Evolutionary conservation across 2,329 filamentous ascomycete species (phyloP).

Genomic region (Mycocentrospora acerina): DNA sequence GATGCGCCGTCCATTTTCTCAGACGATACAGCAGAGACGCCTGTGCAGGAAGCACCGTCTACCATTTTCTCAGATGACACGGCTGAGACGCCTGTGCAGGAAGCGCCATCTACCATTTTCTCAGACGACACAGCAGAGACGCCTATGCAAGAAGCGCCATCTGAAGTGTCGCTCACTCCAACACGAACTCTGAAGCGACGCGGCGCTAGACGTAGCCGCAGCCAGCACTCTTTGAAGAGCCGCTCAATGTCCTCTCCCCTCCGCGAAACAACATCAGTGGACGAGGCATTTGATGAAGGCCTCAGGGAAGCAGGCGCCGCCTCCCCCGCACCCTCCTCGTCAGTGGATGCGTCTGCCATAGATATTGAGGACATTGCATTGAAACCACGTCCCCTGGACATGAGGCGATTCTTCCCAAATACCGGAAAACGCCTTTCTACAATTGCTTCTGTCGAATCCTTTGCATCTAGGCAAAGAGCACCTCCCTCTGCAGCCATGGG

Average conservation of each 20-base stretch:
- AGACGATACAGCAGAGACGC: constrained; percentile 4
- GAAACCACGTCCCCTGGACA: constrained; percentile 38
- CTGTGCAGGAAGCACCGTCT: constrained; percentile 8
- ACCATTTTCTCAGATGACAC: too few relatives aligned
- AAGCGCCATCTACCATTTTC: constrained; percentile 15
- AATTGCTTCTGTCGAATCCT: constrained; percentile 59
- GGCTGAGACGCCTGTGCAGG: not conserved
- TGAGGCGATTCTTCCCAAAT: constrained; percentile 52
- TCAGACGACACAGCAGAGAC: constrained; percentile 22
- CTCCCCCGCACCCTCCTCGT: constrained; percentile 38
- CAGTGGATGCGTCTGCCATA: constrained; percentile 35
- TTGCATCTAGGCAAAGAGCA: constrained; percentile 39
- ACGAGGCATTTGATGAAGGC: constrained; percentile 19
- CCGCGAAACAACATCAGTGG: constrained; percentile 26
- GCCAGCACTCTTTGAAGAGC: constrained; percentile 45
- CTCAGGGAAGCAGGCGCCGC: constrained; percentile 26
- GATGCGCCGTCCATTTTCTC: constrained; percentile 25
- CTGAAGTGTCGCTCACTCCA: constrained; percentile 26
- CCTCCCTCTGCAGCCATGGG: constrained; percentile 27
- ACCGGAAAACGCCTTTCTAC: constrained; percentile 60
- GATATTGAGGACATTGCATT: constrained; percentile 36
- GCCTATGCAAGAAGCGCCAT: constrained; percentile 14
- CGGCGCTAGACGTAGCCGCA: constrained; percentile 34
- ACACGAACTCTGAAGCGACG: constrained; percentile 42
- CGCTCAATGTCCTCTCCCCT: constrained; percentile 34